A percentile compares a stretch with the other conserved stretches of the same genome.
Evolutionary conservation across 2,329 filamentous ascomycete genomes (phyloP).

Genomic region (Aspergillus quadricinctus): DNA sequence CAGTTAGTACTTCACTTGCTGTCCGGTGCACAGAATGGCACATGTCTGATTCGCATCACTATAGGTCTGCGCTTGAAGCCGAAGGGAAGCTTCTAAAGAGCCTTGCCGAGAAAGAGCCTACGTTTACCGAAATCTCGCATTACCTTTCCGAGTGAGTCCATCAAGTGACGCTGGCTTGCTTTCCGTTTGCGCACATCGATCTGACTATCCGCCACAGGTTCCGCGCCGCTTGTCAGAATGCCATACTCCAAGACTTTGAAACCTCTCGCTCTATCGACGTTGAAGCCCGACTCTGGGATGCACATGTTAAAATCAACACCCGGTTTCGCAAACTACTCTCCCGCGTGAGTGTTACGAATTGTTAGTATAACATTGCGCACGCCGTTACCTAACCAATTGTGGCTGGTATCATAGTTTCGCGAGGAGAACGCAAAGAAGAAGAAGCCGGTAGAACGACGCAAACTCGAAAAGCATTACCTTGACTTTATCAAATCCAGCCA

Average conservation of each 20-base stretch:
- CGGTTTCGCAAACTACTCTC: conserved; percentile 69
- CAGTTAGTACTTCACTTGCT: conserved; percentile 40
- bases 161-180: conserved; percentile 1
- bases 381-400: not conserved
- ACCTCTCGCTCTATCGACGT: conserved; percentile 53
- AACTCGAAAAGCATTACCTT: conserved; percentile 74
- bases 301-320: conserved; percentile 71
- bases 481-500: conserved; percentile 84
- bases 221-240: conserved; percentile 66
- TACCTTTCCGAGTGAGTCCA: conserved; percentile 38
- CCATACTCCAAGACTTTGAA: conserved; percentile 63
- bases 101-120: conserved; percentile 47
- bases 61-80: conserved; percentile 38
- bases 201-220: conserved; percentile 46
- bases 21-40: conserved; percentile 7
- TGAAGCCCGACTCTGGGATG: conserved; percentile 71
- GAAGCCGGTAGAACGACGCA: conserved; percentile 62
- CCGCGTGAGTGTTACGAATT: conserved; percentile 39
- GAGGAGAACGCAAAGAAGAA: conserved; percentile 50
- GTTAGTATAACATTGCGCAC: conserved; percentile 1
- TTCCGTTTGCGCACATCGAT: not conserved
- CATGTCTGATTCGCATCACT: conserved; percentile 13
- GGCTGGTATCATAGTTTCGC: conserved; percentile 38
- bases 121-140: conserved; percentile 48
- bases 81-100: conserved; percentile 48